Conservation (phyloP, 2,329 filamentous ascomycete genomes). For the Verticillium nubilum region DNA sequence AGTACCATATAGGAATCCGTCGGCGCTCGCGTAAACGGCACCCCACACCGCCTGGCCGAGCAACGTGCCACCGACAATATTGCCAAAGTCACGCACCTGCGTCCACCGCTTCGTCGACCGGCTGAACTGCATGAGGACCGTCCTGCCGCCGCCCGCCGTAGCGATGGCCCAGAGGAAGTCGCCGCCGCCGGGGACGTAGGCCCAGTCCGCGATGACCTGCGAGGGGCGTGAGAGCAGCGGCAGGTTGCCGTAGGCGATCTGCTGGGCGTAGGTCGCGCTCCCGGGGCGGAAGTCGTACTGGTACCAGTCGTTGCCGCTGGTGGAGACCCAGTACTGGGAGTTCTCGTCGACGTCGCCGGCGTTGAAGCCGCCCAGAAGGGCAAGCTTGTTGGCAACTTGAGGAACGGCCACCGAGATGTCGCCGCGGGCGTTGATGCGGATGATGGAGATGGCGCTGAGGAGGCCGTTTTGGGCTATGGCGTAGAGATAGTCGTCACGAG, state of each 20-base stretch:
- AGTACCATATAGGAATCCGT: conserved; percentile 12
- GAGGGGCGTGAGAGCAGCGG: neutral
- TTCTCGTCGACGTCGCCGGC: conserved; percentile 16
- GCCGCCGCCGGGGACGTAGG: conserved; percentile 11
- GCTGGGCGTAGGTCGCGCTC: conserved; percentile 11
- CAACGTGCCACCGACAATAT: conserved; percentile 2
- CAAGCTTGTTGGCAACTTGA: neutral
- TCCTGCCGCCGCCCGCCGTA: neutral
- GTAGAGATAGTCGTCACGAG: conserved; percentile 17
- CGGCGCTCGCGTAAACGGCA: conserved; percentile 12
- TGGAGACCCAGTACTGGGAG: conserved; percentile 12
- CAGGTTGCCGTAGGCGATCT: conserved; percentile 2
- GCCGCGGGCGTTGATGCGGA: conserved; percentile 15
- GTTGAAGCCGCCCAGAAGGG: conserved; percentile 6
- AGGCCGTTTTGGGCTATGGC: conserved; percentile 2
- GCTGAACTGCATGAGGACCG: conserved; percentile 12
- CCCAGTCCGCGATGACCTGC: conserved; percentile 13
- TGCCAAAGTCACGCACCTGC: conserved; percentile 6
- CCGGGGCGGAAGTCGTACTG: conserved; percentile 14
- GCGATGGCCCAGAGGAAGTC: conserved; percentile 13
- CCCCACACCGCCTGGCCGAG: conserved; percentile 7
- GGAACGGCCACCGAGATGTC: conserved; percentile 7
- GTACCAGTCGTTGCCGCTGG: conserved; percentile 9
- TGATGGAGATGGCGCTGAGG: conserved; percentile 3
- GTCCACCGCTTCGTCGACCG: conserved; percentile 5